Evolutionary conservation across 1,284 basidiomycete genomes (phyloP), one percentile per base, ranked within the genome.

Genomic region (Gymnopus androsaceus): DNA sequence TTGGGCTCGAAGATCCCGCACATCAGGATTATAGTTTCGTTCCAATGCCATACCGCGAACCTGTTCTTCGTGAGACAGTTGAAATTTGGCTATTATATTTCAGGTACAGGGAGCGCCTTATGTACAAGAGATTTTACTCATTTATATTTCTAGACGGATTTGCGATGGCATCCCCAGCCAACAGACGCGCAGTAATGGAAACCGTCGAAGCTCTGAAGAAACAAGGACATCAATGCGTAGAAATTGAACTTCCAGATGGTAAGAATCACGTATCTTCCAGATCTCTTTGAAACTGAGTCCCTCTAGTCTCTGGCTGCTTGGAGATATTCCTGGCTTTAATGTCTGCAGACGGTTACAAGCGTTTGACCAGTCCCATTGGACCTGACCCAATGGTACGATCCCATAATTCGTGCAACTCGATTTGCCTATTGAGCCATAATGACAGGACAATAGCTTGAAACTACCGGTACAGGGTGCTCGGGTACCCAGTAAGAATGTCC

Each of bases 321-420:
- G 71, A 82, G 59, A 69, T 86, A 30, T 95, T 95, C 65, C 74
- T 84, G 11, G 87, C 78, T 3, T 72, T 95, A 23, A 79, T 81
- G 0, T 85, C 89, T 1, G 77, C 90, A 1, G 94, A 95, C 64
- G 89, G 88, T 2, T 95, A 90, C 71, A 77, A 83, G 64, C 86
- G 80, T 8, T 75, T 95, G 66, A 73, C 87, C 12, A 77, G 80
- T 31, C 81, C 86, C 59, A 68, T 94, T 3, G 84, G 84, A 8
- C 76, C 81, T 7, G 94, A 96, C 68, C 83, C 84, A 1, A 78
- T 80, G 75, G 36, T 46, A n/a, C n/a, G 5, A 25, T 30, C 15
- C 19, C 23, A 14, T 9, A 3, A 8, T 36, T 14, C 15, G 2
- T 14, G 15, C 17, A 1, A 7, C 11, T 36, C 15, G 15, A 25